Conservation (phyloP, 495 filamentous ascomycete genomes). For the Oidiodendron maius region DNA sequence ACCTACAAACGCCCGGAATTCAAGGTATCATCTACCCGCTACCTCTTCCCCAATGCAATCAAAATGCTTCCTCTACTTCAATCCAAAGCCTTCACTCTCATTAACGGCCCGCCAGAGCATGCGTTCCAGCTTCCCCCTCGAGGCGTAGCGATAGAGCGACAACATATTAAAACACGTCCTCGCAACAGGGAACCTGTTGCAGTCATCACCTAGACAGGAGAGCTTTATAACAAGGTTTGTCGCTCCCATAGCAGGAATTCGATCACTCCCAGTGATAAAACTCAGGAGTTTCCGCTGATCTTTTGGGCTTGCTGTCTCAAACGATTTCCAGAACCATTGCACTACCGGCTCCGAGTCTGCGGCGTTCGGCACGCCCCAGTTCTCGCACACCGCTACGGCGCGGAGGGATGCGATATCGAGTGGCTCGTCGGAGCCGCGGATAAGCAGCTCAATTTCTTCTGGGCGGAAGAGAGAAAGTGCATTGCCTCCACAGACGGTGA, state of each 20-base stretch:
- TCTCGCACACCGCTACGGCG: slow-evolving; percentile 77
- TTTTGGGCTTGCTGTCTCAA: slow-evolving; percentile 54
- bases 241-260: slow-evolving; percentile 87
- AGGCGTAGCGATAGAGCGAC: slow-evolving; percentile 66
- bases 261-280: slow-evolving; percentile 91
- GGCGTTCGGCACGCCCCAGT: slow-evolving; percentile 51
- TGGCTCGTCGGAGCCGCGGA: slow-evolving; percentile 81
- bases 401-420: slow-evolving; percentile 72
- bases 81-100: slow-evolving; percentile 90
- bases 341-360: slow-evolving; percentile 59
- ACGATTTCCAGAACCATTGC: slow-evolving; percentile 86
- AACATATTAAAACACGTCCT: slow-evolving; percentile 91
- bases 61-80: slow-evolving; percentile 51
- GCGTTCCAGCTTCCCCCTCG: slow-evolving; percentile 56
- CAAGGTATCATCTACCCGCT: no score
- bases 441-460: slow-evolving; percentile 87
- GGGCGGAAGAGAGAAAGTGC: slow-evolving; percentile 86
- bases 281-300: slow-evolving; percentile 74
- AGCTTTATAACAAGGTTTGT: slow-evolving; percentile 73
- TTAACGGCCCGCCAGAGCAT: slow-evolving; percentile 81
- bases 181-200: slow-evolving; percentile 71
- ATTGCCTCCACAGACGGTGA: slow-evolving; percentile 86
- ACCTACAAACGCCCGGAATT: slow-evolving; percentile 7
- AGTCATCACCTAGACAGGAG: slow-evolving; percentile 69
- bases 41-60: background rate